Percentiles rank a stretch among this genome's conserved stretches.
These are phyloP conservation scores for Cladophialophora chaetospira DNA, from an alignment of 2,329 filamentous ascomycete species.

Conservation along the genomic window DNA sequence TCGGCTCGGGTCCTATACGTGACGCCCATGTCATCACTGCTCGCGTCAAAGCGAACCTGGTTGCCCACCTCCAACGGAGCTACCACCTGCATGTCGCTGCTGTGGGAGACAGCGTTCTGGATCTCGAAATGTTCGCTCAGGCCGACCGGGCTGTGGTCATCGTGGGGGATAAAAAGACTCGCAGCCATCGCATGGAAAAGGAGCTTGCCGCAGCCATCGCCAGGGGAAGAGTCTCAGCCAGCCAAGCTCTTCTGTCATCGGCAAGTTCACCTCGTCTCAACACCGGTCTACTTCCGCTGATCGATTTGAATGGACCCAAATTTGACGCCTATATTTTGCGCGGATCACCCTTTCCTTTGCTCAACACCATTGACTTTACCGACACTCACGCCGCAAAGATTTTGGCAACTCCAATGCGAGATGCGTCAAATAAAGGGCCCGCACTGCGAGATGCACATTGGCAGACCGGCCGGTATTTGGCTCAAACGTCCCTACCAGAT, in stretches of 20 bases:
- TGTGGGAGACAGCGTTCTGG: not conserved
- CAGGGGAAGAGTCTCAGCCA: not conserved
- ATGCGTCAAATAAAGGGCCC: not conserved
- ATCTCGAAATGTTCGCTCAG: not conserved
- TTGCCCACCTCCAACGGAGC: not conserved
- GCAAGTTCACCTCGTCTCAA: no score
- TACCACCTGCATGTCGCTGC: not conserved
- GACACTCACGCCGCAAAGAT: not conserved
- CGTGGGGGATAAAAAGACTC: not conserved
- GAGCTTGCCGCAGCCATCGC: not conserved
- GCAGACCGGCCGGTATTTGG: not conserved
- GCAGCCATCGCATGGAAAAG: not conserved
- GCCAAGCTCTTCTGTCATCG: no score
- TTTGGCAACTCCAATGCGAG: not conserved
- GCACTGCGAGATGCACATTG: not conserved
- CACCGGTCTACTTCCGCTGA: not conserved
- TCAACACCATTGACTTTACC: not conserved
- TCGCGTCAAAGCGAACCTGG: not conserved
- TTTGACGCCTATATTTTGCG: no score
- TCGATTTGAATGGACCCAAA: not conserved
- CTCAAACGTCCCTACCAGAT: constrained; percentile 18
- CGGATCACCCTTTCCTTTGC: not conserved
- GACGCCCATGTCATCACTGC: not conserved
- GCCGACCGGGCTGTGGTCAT: constrained; percentile 1
- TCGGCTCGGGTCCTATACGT: not conserved